A percentile compares a stretch with the other conserved stretches of the same genome.
Evolutionary conservation across 2,329 filamentous ascomycete species (phyloP).

Genomic region (Trichoderma pleuroti): DNA sequence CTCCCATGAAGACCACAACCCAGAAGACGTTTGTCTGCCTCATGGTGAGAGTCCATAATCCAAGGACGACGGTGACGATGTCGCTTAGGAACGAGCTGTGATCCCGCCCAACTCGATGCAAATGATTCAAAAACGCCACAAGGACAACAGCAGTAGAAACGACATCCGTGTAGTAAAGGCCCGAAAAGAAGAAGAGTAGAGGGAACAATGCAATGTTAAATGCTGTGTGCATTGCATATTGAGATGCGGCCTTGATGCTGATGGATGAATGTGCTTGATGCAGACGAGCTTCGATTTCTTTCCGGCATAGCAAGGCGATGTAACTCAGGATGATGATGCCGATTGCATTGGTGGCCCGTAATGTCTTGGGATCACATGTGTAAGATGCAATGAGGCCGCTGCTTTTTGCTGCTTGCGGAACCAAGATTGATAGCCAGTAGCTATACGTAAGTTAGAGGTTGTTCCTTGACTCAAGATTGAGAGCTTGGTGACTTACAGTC

Average conservation of each 20-base stretch:
- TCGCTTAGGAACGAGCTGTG: constrained; percentile 37
- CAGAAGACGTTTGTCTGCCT: constrained; percentile 97
- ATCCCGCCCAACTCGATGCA: constrained; percentile 40
- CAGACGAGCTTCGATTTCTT: constrained; percentile 46
- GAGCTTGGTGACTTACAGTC: constrained; percentile 54
- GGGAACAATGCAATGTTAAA: constrained; percentile 84
- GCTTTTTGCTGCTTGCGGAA: constrained; percentile 25
- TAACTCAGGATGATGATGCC: constrained; percentile 39
- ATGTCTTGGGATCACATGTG: constrained; percentile 31
- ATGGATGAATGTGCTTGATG: constrained; percentile 24
- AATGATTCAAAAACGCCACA: constrained; percentile 59
- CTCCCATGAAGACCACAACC: constrained; percentile 75
- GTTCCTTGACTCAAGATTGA: neutral
- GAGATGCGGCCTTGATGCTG: constrained; percentile 30
- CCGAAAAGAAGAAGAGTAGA: constrained; percentile 92
- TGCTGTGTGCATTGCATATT: constrained; percentile 56
- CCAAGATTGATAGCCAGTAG: constrained; percentile 43
- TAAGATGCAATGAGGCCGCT: constrained; percentile 20
- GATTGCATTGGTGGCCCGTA: constrained; percentile 49
- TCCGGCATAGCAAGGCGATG: constrained; percentile 50
- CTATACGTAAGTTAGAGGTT: constrained; percentile 28
- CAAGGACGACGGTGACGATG: constrained; percentile 50
- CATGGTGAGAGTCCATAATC: constrained; percentile 67
- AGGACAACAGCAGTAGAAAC: constrained; percentile 75
- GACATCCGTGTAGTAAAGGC: constrained; percentile 91